phyloP scores from a whole-genome alignment of 345 rosid genomes.

The Isatis tinctoria region DNA sequence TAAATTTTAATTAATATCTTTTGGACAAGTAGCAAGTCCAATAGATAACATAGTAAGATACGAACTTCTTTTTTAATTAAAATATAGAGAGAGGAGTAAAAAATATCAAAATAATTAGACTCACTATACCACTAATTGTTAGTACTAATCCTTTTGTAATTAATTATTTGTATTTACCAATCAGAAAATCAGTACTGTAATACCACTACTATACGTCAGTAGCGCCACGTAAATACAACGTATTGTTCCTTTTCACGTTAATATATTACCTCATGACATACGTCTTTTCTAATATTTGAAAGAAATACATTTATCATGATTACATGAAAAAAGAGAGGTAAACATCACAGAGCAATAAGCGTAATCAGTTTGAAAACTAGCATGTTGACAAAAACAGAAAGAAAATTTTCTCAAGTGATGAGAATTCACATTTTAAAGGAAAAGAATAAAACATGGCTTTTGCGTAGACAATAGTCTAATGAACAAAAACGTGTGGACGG shows the following conservation, averaged over 20 bases:
- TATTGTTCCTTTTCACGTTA: constrained; percentile 1
- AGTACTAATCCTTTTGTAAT: neutral
- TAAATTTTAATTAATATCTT: neutral
- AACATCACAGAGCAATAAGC: neutral
- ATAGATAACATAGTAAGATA: neutral
- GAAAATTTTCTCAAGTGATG: neutral
- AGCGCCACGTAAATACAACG: constrained; percentile 17
- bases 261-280: neutral
- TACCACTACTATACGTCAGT: neutral
- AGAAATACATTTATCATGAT: neutral
- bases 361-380: constrained; percentile 8
- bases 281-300: neutral
- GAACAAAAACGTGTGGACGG: constrained; percentile 84
- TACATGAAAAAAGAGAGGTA: too few species aligned
- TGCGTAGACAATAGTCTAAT: constrained; percentile 16
- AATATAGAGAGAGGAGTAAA: neutral
- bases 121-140: neutral
- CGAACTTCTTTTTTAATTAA: neutral
- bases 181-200: neutral
- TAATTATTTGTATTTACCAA: neutral
- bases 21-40: neutral
- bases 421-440: constrained; percentile 1
- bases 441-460: neutral
- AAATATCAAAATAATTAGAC: neutral
- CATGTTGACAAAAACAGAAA: neutral